Evolutionary conservation across 2,329 filamentous ascomycete species (phyloP).

Genomic region (Lachnellula willkommii): DNA sequence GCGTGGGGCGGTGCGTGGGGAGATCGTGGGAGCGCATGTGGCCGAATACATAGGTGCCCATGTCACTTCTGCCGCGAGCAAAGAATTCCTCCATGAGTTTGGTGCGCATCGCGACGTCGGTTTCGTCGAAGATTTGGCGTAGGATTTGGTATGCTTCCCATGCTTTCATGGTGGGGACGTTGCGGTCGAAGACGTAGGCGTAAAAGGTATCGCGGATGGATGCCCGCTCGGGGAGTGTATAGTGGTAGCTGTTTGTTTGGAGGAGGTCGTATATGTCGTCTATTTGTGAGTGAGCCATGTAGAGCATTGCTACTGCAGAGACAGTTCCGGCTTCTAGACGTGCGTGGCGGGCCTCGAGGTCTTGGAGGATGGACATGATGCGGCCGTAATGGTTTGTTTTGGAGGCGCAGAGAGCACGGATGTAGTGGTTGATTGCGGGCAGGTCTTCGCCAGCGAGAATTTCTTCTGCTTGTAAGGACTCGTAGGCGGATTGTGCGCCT

Average conservation of each 20-base stretch:
- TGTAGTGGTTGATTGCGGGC: slow-evolving; percentile 62
- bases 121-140: slow-evolving; percentile 60
- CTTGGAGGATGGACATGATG: slow-evolving; percentile 67
- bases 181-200: slow-evolving; percentile 59
- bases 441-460: slow-evolving; percentile 53
- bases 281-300: slow-evolving; percentile 70
- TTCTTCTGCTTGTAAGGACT: slow-evolving; percentile 52
- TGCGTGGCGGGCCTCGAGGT: slow-evolving; percentile 64
- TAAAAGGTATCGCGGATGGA: slow-evolving; percentile 62
- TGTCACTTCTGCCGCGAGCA: slow-evolving; percentile 68
- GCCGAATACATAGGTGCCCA: slow-evolving; percentile 80
- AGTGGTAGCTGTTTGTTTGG: slow-evolving; percentile 66
- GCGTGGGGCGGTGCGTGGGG: slow-evolving; percentile 56
- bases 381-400: slow-evolving; percentile 60
- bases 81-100: slow-evolving; percentile 81
- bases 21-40: slow-evolving; percentile 83
- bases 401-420: slow-evolving; percentile 60
- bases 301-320: slow-evolving; percentile 64
- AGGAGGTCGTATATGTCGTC: slow-evolving; percentile 78
- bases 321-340: slow-evolving; percentile 71
- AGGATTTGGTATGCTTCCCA: slow-evolving; percentile 65
- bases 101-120: slow-evolving; percentile 59
- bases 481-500: slow-evolving; percentile 62
- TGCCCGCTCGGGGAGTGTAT: slow-evolving; percentile 63
- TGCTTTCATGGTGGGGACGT: slow-evolving; percentile 56